A percentile compares a stretch with the other conserved stretches of the same genome.
These are phyloP conservation scores for Aspergillus aculeatinus DNA, from an alignment of 2,329 filamentous ascomycete species.

Conservation along the genomic window DNA sequence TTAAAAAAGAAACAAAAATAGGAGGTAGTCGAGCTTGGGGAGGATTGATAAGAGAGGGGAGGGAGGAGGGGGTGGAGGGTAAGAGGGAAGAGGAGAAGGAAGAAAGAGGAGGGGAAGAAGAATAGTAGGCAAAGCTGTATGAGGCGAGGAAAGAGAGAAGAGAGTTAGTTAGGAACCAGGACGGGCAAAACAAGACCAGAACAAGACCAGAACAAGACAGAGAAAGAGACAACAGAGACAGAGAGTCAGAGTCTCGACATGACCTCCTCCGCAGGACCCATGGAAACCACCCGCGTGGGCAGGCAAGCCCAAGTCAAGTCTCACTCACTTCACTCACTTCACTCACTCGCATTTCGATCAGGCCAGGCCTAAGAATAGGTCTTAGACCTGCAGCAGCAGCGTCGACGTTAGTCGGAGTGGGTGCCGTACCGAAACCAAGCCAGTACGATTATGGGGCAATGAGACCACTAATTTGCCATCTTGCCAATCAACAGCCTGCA, in stretches of 20 bases:
- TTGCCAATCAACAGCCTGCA: neutral
- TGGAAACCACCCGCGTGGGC: conserved; percentile 1
- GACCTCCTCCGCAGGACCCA: neutral
- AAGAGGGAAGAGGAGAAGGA: neutral
- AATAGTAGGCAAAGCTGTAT: neutral
- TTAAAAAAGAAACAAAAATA: neutral
- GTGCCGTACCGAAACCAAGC: conserved; percentile 1
- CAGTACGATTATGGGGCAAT: neutral
- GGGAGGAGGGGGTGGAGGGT: neutral
- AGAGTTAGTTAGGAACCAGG: neutral
- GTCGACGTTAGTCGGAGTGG: neutral
- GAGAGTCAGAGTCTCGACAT: neutral
- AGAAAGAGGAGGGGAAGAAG: neutral
- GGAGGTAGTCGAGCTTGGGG: neutral
- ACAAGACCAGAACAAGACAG: neutral
- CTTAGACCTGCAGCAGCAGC: conserved; percentile 19
- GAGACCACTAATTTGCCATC: neutral
- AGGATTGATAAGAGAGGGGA: neutral
- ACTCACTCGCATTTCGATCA: conserved; percentile 9
- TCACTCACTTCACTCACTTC: neutral
- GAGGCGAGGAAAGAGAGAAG: neutral
- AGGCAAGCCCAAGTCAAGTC: neutral
- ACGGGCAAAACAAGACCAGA: conserved; percentile 1
- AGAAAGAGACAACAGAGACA: neutral
- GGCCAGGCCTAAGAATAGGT: conserved; percentile 19